Evolutionary conservation across 2,329 filamentous ascomycete species (phyloP), one percentile per base, ranked within the genome.

Genomic region (Lasiodiplodia theobromae): DNA sequence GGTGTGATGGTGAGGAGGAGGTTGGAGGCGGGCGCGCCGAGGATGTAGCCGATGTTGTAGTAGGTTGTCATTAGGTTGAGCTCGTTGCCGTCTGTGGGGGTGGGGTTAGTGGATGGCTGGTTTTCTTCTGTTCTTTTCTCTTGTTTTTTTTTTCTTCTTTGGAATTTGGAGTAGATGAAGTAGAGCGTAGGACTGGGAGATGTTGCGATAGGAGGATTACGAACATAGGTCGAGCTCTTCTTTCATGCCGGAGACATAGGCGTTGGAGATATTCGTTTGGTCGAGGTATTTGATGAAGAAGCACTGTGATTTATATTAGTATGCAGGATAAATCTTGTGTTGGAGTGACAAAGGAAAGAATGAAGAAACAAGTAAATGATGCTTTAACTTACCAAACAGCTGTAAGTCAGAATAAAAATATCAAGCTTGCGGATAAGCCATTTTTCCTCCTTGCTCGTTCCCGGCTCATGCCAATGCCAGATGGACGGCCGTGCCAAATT

Each of bases 211-310:
- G 40, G 40, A 16, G 38, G 38, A 6, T 10, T 47, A n/a, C 40
- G 40, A 47, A 66, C 64, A 51, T 7, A 78, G 74, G 31, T 69
- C 62, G 25, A 75, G 73, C 18, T 75, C 74, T 44, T 75, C 74
- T 34, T 75, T 74, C 74, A 75, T 75, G 34, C 74, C 74, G 6
- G 73, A 75, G 14, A 75, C 73, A 21, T 74, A 75, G 11, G 74
- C 74, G 56, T 74, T 74, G 49, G 71, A 73, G 23, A 74, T 72
- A 34, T 75, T 74, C 21, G 68, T 56, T 2, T 72, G 72, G 52
- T 75, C 73, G 47, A 75, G 71, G 49, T 71, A 74, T 40, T 75
- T 75, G 51, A 71, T 63, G 62, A 73, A 73, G 66, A 69, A 73
- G 37, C 65, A 66, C 58, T 63, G 44, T 11, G n/a, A 25, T 23